Conservation (phyloP, 495 filamentous ascomycete species). For the Penicillium paradoxum region DNA sequence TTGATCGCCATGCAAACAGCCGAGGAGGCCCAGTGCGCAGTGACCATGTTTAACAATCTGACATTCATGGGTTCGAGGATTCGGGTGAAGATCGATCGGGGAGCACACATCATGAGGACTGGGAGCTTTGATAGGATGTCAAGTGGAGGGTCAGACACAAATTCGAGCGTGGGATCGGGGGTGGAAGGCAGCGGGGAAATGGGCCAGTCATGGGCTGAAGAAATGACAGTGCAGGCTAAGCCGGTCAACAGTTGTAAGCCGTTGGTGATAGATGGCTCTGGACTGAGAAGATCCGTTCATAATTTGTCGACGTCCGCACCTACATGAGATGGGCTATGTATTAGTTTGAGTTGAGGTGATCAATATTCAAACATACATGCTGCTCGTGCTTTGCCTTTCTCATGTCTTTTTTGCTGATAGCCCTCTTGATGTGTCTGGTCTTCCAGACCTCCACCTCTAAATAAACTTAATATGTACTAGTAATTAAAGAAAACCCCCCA, state of each 20-base stretch:
- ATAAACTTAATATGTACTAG: background rate
- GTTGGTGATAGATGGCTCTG: constrained; percentile 40
- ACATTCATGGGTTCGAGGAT: constrained; percentile 30
- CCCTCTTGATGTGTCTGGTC: background rate
- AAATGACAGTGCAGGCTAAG: background rate
- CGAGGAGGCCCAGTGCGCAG: constrained; percentile 34
- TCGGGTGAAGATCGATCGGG: constrained; percentile 12
- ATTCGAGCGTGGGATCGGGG: background rate
- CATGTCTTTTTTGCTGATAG: background rate
- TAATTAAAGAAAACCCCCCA: background rate
- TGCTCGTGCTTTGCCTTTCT: background rate
- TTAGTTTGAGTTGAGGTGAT: background rate
- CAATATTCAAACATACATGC: background rate
- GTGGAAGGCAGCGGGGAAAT: background rate
- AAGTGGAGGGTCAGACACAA: background rate
- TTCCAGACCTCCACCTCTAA: background rate
- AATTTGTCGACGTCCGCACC: constrained; percentile 16
- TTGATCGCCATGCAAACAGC: constrained; percentile 29
- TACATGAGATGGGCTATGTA: constrained; percentile 5
- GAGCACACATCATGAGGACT: background rate
- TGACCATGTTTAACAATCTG: constrained; percentile 28
- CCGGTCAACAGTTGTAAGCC: constrained; percentile 20
- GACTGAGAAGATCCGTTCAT: constrained; percentile 15
- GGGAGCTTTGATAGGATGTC: constrained; percentile 12
- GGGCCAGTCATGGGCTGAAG: constrained; percentile 2